Conservation (phyloP, 768 basidiomycete genomes). For the Dioszegia hungarica region DNA sequence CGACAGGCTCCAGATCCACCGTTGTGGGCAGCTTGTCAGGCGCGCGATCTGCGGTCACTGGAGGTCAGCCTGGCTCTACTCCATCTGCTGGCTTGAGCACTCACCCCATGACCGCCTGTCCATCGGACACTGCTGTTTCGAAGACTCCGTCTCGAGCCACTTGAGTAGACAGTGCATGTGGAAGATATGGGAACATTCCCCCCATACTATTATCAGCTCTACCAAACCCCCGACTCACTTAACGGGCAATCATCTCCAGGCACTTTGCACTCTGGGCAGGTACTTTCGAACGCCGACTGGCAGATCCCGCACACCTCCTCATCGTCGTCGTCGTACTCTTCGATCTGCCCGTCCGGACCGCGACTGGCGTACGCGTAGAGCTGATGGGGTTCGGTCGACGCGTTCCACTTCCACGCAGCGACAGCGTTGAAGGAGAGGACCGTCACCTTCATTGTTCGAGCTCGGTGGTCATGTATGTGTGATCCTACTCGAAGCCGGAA, state of each 20-base stretch:
- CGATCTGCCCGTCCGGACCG: constrained; percentile 15
- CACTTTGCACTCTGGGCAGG: constrained; percentile 91
- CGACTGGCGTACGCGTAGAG: constrained; percentile 25
- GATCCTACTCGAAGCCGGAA: too few relatives aligned
- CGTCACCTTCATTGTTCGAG: constrained; percentile 39
- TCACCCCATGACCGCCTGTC: constrained; percentile 87
- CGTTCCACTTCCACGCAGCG: constrained; percentile 48
- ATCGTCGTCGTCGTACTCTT: constrained; percentile 37
- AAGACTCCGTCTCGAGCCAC: constrained; percentile 84
- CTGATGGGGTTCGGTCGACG: constrained; percentile 40
- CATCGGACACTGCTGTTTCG: constrained; percentile 98
- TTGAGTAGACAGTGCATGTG: constrained; percentile 98
- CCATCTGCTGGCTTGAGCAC: constrained; percentile 7
- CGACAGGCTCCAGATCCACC: constrained; percentile 26
- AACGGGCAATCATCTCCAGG: constrained; percentile 94
- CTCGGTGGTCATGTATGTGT: not conserved
- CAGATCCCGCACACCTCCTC: constrained; percentile 45
- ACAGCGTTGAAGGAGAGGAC: constrained; percentile 42
- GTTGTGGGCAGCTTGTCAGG: constrained; percentile 41
- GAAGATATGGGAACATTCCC: constrained; percentile 93
- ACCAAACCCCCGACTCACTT: constrained; percentile 58
- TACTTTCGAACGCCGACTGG: constrained; percentile 66
- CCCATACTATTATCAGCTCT: constrained; percentile 67
- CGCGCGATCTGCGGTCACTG: constrained; percentile 40
- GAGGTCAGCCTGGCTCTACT: not conserved